Conservation (phyloP, 2,329 filamentous ascomycete species). For the Botryosphaeria agaves region DNA sequence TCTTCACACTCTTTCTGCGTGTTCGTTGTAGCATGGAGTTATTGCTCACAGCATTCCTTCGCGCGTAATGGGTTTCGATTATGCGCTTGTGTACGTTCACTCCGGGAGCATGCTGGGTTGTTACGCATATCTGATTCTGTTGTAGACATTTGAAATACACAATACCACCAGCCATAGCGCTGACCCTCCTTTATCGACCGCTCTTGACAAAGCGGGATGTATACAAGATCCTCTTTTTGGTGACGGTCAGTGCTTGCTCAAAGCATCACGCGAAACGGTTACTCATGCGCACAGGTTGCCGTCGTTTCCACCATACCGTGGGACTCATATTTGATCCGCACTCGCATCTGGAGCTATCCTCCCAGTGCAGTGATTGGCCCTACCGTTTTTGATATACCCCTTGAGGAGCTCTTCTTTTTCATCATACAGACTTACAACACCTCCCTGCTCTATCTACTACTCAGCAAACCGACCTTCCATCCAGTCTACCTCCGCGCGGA, state of each 20-base stretch:
- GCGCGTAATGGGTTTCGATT: slow-evolving; percentile 38
- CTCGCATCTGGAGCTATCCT: slow-evolving; percentile 55
- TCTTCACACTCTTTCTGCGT: too few relatives aligned
- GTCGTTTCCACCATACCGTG: slow-evolving; percentile 54
- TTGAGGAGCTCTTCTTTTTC: slow-evolving; percentile 64
- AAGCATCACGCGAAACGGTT: neutral
- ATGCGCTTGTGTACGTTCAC: slow-evolving; percentile 41
- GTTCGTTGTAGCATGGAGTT: neutral
- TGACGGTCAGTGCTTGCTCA: slow-evolving; percentile 21
- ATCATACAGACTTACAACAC: slow-evolving; percentile 61
- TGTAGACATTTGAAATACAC: slow-evolving; percentile 48
- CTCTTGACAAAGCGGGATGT: slow-evolving; percentile 44
- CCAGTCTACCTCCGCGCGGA: slow-evolving; percentile 32
- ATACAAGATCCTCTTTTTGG: slow-evolving; percentile 43
- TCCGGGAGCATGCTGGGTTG: slow-evolving; percentile 1
- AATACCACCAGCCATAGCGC: slow-evolving; percentile 41
- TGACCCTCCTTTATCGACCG: slow-evolving; percentile 43
- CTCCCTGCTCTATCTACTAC: slow-evolving; percentile 46
- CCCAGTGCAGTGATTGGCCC: slow-evolving; percentile 44
- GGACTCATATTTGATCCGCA: slow-evolving; percentile 58
- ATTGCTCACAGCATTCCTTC: neutral
- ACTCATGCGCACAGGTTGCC: slow-evolving; percentile 32
- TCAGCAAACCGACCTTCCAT: slow-evolving; percentile 46
- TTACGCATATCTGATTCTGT: slow-evolving; percentile 1
- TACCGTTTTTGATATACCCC: slow-evolving; percentile 45